Base-by-base conservation (phyloP, 306 rosid genomes). In the Sicyos edulis region DNA sequence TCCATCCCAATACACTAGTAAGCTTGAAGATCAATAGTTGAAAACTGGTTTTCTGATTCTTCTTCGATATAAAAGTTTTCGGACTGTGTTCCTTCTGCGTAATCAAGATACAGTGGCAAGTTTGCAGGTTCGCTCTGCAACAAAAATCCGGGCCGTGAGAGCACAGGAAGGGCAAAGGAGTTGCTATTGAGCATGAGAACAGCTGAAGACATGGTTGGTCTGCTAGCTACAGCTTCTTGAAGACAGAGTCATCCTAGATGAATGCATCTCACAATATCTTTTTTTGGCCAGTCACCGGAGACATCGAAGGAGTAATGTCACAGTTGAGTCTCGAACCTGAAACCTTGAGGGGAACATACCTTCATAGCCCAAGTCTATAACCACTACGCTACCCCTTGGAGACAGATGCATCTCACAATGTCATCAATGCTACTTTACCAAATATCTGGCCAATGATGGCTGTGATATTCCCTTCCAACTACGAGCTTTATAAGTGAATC, bases 181-280 rank as follows among this genome's bases (percentile, higher is more conserved):
- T 70, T 3, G 59, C 47, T 50, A 24, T 51, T 70, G 42, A 70
- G 59, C 74, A 70, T 70, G 57, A 49, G 24, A 70, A 70, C 24
- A 70, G 29, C 74, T 51, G 59, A 24, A 50, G 58, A 58, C 59
- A 70, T 70, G 45, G 74, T 51, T 2, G 74, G 74, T 70, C 74
- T 26, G 26, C 26, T 17, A 15, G 14, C 42, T 70, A 51, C 45
- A 10, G 29, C 26, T 49, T 70, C 74, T 70, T 70, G 74, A 49
- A 70, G 45, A 34, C 73, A 50, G 16, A 26, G 47, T 24, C 50
- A 70, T 5, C 60, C 73, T 0, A 69, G 24, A 29, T 69, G 73
- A 59, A 69, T 26, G 45, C 73, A 69, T 50, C 58, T 69, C 40
- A 50, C n/a, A 4, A 69, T 51, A 50, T 51, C 73, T n/a, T n/a